Conservation (phyloP, 257 asterid species). For the Prunella vulgaris region DNA sequence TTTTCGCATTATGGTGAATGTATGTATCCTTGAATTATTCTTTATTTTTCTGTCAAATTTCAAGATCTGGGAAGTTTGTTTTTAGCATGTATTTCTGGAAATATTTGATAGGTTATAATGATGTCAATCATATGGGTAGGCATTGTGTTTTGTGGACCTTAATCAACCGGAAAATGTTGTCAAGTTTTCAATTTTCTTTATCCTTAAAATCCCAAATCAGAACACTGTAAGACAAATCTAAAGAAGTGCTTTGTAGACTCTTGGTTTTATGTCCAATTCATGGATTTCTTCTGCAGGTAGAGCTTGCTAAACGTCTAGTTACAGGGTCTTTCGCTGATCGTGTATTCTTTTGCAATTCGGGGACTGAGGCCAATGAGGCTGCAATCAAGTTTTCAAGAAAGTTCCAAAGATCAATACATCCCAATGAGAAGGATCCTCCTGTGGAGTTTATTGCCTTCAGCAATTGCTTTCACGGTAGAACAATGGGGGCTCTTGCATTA, state of each 20-base stretch:
- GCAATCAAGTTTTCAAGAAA: constrained; percentile 89
- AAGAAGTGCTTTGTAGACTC: not conserved
- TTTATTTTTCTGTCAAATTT: not conserved
- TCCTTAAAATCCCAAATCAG: not conserved
- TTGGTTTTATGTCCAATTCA: not conserved
- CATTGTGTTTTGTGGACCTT: not conserved
- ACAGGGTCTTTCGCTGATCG: constrained; percentile 82
- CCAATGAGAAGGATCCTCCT: constrained; percentile 54
- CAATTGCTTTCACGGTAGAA: constrained; percentile 62
- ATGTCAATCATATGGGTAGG: not conserved
- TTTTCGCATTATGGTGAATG: not conserved
- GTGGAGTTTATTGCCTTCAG: constrained; percentile 72
- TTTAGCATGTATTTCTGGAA: not conserved
- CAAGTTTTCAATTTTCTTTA: not conserved
- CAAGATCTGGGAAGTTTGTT: too few relatives aligned
- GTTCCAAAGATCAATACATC: constrained; percentile 54
- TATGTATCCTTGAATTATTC: not conserved
- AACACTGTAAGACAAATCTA: not conserved
- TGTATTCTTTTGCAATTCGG: constrained; percentile 92
- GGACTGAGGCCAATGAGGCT: constrained; percentile 98
- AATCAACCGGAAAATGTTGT: not conserved
- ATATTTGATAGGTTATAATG: not conserved
- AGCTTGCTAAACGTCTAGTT: constrained; percentile 80
- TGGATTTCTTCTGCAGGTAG: constrained; percentile 48
- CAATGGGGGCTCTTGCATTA: constrained; percentile 91